Conservation (phyloP, 2,329 filamentous ascomycete genomes). For the Aspergillus eucalypticola region DNA sequence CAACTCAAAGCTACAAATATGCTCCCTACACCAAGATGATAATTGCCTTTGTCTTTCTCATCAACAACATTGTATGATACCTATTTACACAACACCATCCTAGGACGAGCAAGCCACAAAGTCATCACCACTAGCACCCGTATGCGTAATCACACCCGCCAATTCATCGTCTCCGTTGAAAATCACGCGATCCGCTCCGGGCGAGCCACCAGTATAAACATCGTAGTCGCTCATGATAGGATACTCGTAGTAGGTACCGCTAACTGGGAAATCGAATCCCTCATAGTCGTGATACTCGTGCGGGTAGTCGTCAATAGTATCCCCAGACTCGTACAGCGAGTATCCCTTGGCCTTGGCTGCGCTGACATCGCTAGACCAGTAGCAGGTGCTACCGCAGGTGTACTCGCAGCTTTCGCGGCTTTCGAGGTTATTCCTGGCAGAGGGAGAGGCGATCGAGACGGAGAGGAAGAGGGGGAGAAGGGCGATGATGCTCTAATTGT, state of each 20-base stretch:
- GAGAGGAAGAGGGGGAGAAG: conserved; percentile 24
- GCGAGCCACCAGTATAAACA: conserved; percentile 60
- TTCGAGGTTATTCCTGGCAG: conserved; percentile 26
- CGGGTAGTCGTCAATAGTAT: conserved; percentile 52
- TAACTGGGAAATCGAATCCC: conserved; percentile 60
- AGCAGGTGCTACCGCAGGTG: conserved; percentile 57
- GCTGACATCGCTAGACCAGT: conserved; percentile 52
- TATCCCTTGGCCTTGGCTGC: conserved; percentile 56
- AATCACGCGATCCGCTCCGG: conserved; percentile 67
- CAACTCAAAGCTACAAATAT: no score
- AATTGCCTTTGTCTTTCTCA: no score
- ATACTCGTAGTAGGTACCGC: conserved; percentile 65
- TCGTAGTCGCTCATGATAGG: conserved; percentile 54
- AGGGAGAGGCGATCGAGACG: conserved; percentile 28
- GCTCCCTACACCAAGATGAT: no score
- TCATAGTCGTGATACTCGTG: conserved; percentile 65
- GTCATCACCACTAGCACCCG: conserved; percentile 66
- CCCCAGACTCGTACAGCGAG: conserved; percentile 47
- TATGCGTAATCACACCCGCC: conserved; percentile 69
- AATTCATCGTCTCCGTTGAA: conserved; percentile 59
- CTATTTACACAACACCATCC: not conserved
- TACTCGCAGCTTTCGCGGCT: conserved; percentile 48
- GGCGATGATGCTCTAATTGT: conserved; percentile 10
- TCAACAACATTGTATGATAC: no score
- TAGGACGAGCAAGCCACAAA: conserved; percentile 61